Evolutionary conservation across 305 asterid genomes (phyloP).

Genomic region (Fraxinus sp.): DNA sequence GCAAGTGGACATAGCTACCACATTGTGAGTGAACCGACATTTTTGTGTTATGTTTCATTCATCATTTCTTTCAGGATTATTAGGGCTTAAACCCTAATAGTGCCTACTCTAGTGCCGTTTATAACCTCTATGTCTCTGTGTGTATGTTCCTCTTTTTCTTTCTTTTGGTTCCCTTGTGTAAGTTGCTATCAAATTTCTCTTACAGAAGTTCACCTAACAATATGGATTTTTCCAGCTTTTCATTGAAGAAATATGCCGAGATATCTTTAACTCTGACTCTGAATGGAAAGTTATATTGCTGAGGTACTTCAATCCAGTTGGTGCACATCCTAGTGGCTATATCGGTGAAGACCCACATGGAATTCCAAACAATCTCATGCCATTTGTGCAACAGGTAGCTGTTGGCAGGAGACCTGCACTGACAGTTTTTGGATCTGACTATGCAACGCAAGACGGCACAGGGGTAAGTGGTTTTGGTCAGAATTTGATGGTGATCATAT

Average conservation of each 20-base stretch:
- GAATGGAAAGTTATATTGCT: slow-evolving; percentile 63
- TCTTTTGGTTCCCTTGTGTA: neutral
- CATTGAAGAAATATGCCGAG: slow-evolving; percentile 54
- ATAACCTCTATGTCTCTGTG: neutral
- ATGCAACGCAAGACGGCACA: slow-evolving; percentile 61
- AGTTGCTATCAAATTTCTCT: neutral
- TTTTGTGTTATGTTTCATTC: neutral
- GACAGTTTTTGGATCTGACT: slow-evolving; percentile 62
- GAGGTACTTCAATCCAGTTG: slow-evolving; percentile 74
- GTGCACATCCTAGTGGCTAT: slow-evolving; percentile 60
- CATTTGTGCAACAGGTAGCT: slow-evolving; percentile 72
- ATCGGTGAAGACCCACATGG: slow-evolving; percentile 76
- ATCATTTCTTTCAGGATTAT: neutral
- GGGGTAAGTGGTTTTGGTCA: slow-evolving; percentile 44
- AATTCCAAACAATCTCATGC: slow-evolving; percentile 71
- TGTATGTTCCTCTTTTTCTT: neutral
- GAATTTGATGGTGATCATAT: neutral
- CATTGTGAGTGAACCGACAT: neutral
- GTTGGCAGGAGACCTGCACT: slow-evolving; percentile 60
- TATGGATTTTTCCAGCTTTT: slow-evolving; percentile 36
- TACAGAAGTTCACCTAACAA: neutral
- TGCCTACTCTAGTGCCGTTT: neutral
- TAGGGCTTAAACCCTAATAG: neutral
- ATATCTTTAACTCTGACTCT: slow-evolving; percentile 35
- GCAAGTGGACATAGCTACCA: neutral